These are phyloP conservation scores for Salix arbutifolia DNA, from an alignment of 345 rosid species.

Conservation along the genomic window DNA sequence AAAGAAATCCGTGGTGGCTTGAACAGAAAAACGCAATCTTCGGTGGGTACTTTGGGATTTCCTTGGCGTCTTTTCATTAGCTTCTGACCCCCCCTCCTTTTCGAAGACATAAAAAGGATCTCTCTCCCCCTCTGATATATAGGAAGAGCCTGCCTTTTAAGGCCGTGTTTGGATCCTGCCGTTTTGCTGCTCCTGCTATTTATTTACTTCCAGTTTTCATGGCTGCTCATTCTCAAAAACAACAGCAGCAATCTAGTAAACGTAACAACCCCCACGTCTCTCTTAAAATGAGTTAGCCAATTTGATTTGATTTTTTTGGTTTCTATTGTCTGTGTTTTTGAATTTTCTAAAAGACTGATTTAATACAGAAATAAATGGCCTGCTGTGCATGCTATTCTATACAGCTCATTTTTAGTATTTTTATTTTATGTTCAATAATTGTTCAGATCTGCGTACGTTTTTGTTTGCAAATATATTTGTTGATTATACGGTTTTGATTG, in stretches of 20 bases:
- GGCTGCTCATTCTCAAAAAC: not conserved
- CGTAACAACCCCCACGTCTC: not conserved
- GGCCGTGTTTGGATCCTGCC: conserved; percentile 1
- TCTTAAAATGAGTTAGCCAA: not conserved
- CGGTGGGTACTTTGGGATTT: not conserved
- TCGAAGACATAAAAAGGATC: not conserved
- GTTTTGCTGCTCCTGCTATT: not conserved
- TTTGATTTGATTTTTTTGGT: not conserved
- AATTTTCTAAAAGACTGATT: not conserved
- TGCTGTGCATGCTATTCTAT: not conserved
- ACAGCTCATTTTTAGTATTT: not conserved
- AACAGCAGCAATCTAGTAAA: not conserved
- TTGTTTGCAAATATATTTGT: not conserved
- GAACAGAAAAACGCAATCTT: not conserved
- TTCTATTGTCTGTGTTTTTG: not conserved
- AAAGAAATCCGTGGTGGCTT: not conserved
- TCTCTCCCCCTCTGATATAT: not conserved
- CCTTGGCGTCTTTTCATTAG: not conserved
- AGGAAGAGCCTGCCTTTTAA: not conserved
- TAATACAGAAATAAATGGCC: not conserved
- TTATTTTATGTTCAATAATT: not conserved
- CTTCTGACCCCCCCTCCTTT: not conserved
- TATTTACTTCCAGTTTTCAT: not conserved
- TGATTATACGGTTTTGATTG: not conserved
- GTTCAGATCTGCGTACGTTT: not conserved